Evolutionary conservation across 2,329 filamentous ascomycete genomes (phyloP), one percentile per base, ranked within the genome.

Genomic region (Aureobasidium uvarum): DNA sequence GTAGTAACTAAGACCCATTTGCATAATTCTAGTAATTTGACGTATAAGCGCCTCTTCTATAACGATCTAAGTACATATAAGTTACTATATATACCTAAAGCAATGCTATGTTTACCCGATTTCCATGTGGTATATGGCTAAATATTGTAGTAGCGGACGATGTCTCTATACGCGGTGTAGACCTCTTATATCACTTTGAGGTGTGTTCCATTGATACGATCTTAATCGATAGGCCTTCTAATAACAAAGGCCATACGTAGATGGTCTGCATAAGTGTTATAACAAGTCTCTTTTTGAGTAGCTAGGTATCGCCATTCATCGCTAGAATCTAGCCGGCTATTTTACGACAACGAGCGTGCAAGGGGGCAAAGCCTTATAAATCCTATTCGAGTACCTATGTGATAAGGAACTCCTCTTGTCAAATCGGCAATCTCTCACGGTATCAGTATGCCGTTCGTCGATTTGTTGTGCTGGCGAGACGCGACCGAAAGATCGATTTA

Each of bases 401-500:
- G 36, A 41, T 14, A 23, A 65, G 63, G 16, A 65, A 59, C 31
- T 51, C 45, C 63, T 59, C 54, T 39, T 65, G 11, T 65, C 18
- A 8, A 25, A 31, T n/a, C 25, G 36, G 52, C 2, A 65, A 13
- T 16, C 54, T 31, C 41, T 59, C 20, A 7, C 33, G n/a, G 13
- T 65, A 23, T 58, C 28, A 6, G 33, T 65, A 18, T 7, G 33
- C 54, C 1, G 25, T 36, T 36, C 43, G 43, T 41, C 13, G 33
- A 20, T 65, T 43, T 1, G 20, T 36, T 48, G 5, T 51, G 16
- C 63, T 13, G 41, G 39, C 33, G 16, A 59, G 43, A 20, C 63
- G 52, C 31, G 36, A 1, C 20, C 33, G 33, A 13, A 65, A 43
- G 31, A 41, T 65, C 1, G 41, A 65, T 41, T 58, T 16, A 23